Base-by-base conservation (phyloP, 805 yeast genomes). In the Metschnikowia anglica region DNA sequence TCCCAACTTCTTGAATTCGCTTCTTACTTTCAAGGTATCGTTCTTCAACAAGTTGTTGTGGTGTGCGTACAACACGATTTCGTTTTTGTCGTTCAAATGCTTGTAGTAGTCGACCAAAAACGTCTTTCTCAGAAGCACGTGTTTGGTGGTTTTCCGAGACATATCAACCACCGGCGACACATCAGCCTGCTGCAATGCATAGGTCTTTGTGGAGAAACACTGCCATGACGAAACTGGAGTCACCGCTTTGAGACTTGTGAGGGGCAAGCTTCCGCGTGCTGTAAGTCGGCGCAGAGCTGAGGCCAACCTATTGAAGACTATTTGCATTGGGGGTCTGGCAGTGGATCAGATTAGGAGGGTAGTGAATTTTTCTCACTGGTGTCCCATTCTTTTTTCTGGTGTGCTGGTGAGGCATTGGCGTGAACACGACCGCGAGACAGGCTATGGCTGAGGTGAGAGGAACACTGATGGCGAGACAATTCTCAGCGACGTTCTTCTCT, bases 101-200 rank as follows among this genome's bases (percentile, higher is more conserved):
- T 87, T 79, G 72, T 91, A 91, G 52, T 77, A 71, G 63, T 91
- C 96, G 49, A 91, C 72, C 49, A 91, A 71, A 54, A 80, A 89
- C 0, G 97, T 89, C 69, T 91, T 91, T 68, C 97, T 80, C 3
- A 91, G 81, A 30, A 73, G 75, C 34, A 72, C 56, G 13, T 80
- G 80, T 61, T 90, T 90, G 42, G 76, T 68, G 8, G 90, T 79
- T 38, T 65, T 57, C 52, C 81, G 59, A 34, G 41, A 32, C 29
- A 31, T 8, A 18, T 41, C 44, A 12, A 41, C 37, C 24, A 24
- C 40, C 5, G 37, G 17, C 7, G 17, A 11, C 6, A 7, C 27
- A 13, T 16, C 15, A 25, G 32, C 21, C 13, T 32, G 37, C 3
- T 31, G 42, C 21, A 19, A 28, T 7, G 26, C 11, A 24, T 12